phyloP scores from a whole-genome alignment of 2,329 filamentous ascomycete genomes.

The Exophiala calicioides region DNA sequence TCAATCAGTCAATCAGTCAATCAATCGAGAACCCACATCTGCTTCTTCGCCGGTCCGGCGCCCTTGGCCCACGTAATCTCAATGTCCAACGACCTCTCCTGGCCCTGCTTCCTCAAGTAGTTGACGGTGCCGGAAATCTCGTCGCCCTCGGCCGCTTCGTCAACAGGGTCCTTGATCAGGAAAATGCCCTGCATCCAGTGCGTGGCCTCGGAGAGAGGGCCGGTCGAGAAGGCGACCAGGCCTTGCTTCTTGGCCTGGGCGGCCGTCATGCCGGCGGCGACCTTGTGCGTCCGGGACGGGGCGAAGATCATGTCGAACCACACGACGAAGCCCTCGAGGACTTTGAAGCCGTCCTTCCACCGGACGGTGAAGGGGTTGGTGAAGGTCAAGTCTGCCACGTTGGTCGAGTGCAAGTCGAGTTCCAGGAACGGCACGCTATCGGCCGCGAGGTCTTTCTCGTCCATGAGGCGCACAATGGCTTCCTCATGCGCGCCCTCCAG shows the following conservation, averaged over 20 bases:
- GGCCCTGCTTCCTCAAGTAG: constrained; percentile 69
- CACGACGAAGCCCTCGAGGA: constrained; percentile 81
- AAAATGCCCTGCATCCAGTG: constrained; percentile 89
- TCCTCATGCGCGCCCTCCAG: constrained; percentile 72
- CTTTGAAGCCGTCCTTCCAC: constrained; percentile 23
- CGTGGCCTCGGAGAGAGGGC: constrained; percentile 72
- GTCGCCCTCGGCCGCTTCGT: constrained; percentile 54
- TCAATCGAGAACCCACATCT: constrained; percentile 46
- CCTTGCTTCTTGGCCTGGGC: constrained; percentile 66
- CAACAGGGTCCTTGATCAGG: constrained; percentile 55
- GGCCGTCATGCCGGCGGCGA: constrained; percentile 58
- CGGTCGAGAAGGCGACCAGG: constrained; percentile 80
- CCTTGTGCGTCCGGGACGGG: constrained; percentile 54
- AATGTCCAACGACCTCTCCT: constrained; percentile 69
- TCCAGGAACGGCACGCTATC: constrained; percentile 67
- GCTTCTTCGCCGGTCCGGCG: constrained; percentile 35
- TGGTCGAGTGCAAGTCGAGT: constrained; percentile 74
- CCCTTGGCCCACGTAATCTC: constrained; percentile 60
- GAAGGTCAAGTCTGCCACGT: constrained; percentile 73
- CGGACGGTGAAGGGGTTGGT: constrained; percentile 65
- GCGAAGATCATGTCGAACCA: constrained; percentile 97
- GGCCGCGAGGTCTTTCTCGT: constrained; percentile 57
- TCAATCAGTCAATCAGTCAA: too few species aligned
- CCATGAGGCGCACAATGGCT: constrained; percentile 73
- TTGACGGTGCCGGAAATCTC: constrained; percentile 67